Evolutionary conservation across 2,329 filamentous ascomycete genomes (phyloP).

Genomic region (Sclerotinia subarctica): DNA sequence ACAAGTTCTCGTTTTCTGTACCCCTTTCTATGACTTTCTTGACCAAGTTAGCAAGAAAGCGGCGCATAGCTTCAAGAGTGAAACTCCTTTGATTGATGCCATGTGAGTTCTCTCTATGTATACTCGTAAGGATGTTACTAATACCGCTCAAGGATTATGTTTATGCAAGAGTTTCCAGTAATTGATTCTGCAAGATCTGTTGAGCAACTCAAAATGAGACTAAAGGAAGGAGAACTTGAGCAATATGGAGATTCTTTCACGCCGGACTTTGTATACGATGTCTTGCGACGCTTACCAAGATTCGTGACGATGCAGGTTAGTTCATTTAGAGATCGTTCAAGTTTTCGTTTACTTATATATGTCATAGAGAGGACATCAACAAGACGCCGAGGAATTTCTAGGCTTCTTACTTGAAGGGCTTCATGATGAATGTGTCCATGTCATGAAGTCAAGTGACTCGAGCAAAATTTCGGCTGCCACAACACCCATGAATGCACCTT

Average conservation of each 20-base stretch:
- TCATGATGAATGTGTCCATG: conserved; percentile 83
- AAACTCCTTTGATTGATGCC: conserved; percentile 89
- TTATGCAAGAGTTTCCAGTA: conserved; percentile 86
- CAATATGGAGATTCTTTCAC: conserved; percentile 88
- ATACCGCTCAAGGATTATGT: conserved; percentile 69
- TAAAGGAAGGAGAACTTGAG: conserved; percentile 83
- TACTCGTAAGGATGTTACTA: conserved; percentile 17
- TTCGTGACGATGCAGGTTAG: conserved; percentile 89
- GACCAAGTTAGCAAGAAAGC: conserved; percentile 82
- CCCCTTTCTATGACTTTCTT: conserved; percentile 91
- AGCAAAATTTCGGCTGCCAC: conserved; percentile 44
- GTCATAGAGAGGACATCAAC: conserved; percentile 80
- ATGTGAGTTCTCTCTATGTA: conserved; percentile 59
- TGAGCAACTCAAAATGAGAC: conserved; percentile 67
- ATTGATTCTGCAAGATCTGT: conserved; percentile 74
- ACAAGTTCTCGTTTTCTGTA: conserved; percentile 91
- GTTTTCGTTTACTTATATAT: conserved; percentile 29
- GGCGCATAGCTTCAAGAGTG: conserved; percentile 88
- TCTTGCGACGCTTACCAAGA: conserved; percentile 78
- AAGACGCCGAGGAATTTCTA: conserved; percentile 96
- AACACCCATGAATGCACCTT: conserved; percentile 42
- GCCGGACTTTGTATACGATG: conserved; percentile 93
- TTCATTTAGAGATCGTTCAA: conserved; percentile 28
- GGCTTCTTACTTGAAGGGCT: conserved; percentile 89
- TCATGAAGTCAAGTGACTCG: conserved; percentile 51